Evolutionary conservation across 176 grass and related monocot species (phyloP).

Genomic region (Leersia perrieri): DNA sequence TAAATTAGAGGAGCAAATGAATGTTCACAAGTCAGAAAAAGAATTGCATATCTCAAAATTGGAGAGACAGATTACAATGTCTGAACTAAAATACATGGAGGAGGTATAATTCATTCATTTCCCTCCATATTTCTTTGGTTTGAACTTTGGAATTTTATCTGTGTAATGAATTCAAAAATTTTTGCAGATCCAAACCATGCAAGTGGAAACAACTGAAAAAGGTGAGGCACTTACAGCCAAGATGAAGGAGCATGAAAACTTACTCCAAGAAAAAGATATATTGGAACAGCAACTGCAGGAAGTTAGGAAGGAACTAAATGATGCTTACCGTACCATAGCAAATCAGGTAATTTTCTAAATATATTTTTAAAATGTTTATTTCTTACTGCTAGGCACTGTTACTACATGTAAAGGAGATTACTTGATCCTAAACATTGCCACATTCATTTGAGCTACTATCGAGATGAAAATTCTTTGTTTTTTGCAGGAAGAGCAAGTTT

Average conservation of each 20-base stretch:
- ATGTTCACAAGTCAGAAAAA: conserved; percentile 71
- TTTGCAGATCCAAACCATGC: conserved; percentile 77
- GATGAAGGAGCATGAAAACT: conserved; percentile 56
- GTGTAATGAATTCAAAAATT: conserved; percentile 23
- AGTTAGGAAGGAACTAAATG: conserved; percentile 69
- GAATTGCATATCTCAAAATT: conserved; percentile 80
- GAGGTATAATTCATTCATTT: conserved; percentile 56
- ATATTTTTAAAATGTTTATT: neutral
- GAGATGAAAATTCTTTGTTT: conserved; percentile 26
- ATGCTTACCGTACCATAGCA: conserved; percentile 69
- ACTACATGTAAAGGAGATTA: conserved; percentile 1
- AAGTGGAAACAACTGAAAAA: conserved; percentile 75
- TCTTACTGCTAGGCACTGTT: conserved; percentile 20
- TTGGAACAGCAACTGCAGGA: conserved; percentile 63
- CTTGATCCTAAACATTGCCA: conserved; percentile 17
- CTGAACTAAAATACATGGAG: conserved; percentile 80
- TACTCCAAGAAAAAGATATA: conserved; percentile 56
- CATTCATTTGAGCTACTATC: conserved; percentile 2
- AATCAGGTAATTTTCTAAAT: conserved; percentile 54
- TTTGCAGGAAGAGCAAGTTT: conserved; percentile 69
- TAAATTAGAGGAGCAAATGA: conserved; percentile 70
- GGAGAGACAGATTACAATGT: conserved; percentile 70
- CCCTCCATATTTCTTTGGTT: conserved; percentile 4
- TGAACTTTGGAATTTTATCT: conserved; percentile 18
- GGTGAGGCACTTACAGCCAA: conserved; percentile 52